Percentiles rank a stretch among this genome's conserved stretches.
Evolutionary conservation across 176 grass and related monocot genomes (phyloP).

Genomic region (Dactylis glomerata): DNA sequence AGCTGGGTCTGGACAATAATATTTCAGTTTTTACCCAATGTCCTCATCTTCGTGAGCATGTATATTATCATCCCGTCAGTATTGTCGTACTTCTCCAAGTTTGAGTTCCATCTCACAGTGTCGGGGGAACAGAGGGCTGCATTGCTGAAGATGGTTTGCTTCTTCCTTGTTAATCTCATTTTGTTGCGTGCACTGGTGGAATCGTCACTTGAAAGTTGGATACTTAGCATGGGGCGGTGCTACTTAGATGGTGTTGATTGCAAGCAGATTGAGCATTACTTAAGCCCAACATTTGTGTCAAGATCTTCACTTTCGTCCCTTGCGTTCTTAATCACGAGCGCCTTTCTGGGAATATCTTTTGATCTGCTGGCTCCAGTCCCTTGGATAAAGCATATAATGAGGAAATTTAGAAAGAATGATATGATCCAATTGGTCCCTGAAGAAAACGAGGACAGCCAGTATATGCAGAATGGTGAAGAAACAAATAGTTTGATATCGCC

Average conservation of each 20-base stretch:
- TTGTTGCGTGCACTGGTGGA: conserved; percentile 84
- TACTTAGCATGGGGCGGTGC: conserved; percentile 85
- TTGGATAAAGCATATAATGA: conserved; percentile 94
- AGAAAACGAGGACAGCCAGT: conserved; percentile 71
- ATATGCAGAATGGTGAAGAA: conserved; percentile 59
- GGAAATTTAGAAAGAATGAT: conserved; percentile 97
- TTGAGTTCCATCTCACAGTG: conserved; percentile 90
- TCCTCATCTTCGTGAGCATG: conserved; percentile 96
- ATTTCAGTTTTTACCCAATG: conserved; percentile 91
- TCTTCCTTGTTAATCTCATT: conserved; percentile 98
- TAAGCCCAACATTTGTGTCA: conserved; percentile 96
- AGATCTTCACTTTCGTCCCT: conserved; percentile 94
- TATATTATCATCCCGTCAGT: conserved; percentile 96
- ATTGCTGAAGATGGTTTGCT: conserved; percentile 99
- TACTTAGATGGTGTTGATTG: conserved; percentile 85
- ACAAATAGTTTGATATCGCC: conserved; percentile 60
- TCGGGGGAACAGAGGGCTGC: conserved; percentile 96
- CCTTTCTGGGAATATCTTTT: conserved; percentile 97
- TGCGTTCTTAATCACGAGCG: conserved; percentile 87
- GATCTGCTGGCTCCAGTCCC: conserved; percentile 92
- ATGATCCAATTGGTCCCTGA: conserved; percentile 97
- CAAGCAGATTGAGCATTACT: conserved; percentile 84
- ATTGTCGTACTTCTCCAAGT: conserved; percentile 90
- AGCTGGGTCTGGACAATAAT: conserved; percentile 96
- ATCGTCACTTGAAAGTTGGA: conserved; percentile 87